Conservation (phyloP, 2,329 filamentous ascomycete species). For the Phyllosticta citriasiana region DNA sequence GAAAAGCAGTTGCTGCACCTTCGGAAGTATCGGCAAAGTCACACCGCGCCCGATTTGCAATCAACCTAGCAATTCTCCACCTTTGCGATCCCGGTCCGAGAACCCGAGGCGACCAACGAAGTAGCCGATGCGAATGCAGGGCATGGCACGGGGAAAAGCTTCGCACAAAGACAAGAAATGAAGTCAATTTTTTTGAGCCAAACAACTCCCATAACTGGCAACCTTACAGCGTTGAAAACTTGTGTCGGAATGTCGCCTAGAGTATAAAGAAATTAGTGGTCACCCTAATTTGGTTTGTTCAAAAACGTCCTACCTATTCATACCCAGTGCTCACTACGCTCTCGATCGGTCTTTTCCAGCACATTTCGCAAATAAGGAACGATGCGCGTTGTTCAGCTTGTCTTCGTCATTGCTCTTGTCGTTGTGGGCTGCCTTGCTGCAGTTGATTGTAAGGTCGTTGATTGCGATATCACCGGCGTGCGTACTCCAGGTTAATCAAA, state of each 20-base stretch:
- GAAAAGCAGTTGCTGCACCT: too few species aligned
- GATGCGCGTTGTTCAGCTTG: background rate
- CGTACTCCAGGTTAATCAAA: background rate
- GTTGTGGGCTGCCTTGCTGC: background rate
- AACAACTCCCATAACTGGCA: background rate
- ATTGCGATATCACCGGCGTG: background rate
- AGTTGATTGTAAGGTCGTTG: background rate
- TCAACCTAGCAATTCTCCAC: too few species aligned
- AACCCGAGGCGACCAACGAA: too few species aligned
- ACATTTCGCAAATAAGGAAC: background rate
- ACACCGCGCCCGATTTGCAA: too few species aligned
- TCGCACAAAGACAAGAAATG: background rate
- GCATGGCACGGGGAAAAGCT: background rate
- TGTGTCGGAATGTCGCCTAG: background rate
- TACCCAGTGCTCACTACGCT: rapidly evolving
- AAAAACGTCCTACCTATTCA: too few species aligned
- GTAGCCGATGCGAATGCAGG: background rate
- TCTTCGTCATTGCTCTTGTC: background rate
- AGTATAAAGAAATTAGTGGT: background rate
- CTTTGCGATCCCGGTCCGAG: too few species aligned
- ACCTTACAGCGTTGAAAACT: background rate
- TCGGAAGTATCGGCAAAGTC: too few species aligned
- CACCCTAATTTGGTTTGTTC: background rate
- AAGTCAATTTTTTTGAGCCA: background rate
- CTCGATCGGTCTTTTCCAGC: background rate